Evolutionary conservation across 495 filamentous ascomycete species (phyloP), one percentile per base, ranked within the genome.

Genomic region (Podospora bellae-mahoneyi): DNA sequence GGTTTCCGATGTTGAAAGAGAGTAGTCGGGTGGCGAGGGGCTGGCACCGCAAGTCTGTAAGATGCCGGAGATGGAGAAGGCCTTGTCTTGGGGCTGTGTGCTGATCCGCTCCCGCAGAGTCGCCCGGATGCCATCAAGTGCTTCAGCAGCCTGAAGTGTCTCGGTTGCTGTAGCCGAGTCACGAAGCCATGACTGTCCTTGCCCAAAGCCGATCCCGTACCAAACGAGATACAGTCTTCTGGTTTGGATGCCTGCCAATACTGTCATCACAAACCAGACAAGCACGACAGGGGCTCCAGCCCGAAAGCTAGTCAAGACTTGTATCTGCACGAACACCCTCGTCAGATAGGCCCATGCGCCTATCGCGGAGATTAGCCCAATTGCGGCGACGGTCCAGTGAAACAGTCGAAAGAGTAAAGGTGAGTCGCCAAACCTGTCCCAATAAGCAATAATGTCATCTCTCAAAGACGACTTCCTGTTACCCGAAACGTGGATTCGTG

Each of bases 21-120:
- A 28, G 57, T 71, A 71, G 19, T 71, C 58, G 20, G 69, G 65
- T 1, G 3, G n/a, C 18, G 62, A 39, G 13, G 63, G 19, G n/a
- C 28, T 30, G 19, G 48, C 60, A 5, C 65, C 69, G 23, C 18
- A 62, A 15, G 58, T 30, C 56, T 57, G 18, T 19, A 69, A 62
- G 32, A 69, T 54, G 3, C 67, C 70, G 7, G 18, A 19, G 0
- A 72, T n/a, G 3, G 67, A 20, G 28, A 67, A 69, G 1, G 62
- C 60, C 16, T 67, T 64, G 44, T 72, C 70, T 15, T 59, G 57
- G 0, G 66, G 44, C 15, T 64, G 13, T 0, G 66, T 58, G 19
- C 34, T 57, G 39, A 16, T 44, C 2, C 68, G 68, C 16, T 66
- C 66, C 10, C 69, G n/a, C 16, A 71, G 32, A 3, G 66, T 63